Evolutionary conservation across 441 rosid genomes (phyloP), one percentile per base, ranked within the genome.

Genomic region (Aleurites moluccanus): DNA sequence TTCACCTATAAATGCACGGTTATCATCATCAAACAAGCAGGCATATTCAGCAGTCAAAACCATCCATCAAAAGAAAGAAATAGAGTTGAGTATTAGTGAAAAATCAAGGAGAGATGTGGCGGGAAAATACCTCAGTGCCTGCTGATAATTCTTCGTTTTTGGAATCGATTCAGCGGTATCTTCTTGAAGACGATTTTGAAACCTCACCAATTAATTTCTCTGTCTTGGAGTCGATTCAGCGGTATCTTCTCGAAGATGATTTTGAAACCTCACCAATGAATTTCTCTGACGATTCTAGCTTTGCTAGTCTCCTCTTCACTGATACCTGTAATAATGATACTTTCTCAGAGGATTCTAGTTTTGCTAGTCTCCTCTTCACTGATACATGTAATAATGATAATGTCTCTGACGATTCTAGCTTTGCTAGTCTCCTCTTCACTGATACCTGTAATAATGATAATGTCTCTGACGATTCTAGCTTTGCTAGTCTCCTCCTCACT

Each of bases 181-280:
- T 82, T 52, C 80, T 79, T n/a, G 74, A 75, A 9, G 77, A 77
- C 18, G 75, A 79, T 53, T 67, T 62, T 6, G 75, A 72, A 42
- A 23, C 50, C 35, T 40, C 42, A 40, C 40, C 59, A 3, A 20
- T 8, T 1, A 8, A 40, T 40, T 40, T 40, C 10, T 40, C 42
- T 40, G 9, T 40, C 42, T 40, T 8, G 0, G 42, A 40, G 6
- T 40, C 42, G 42, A 40, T 40, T n/a, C 78, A 56, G n/a, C 73
- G 63, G 42, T 38, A 40, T 40, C 42, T 40, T 8, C 80, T 79
- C n/a, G 74, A 75, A 9, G 77, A 77, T 18, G 75, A 79, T 45
- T 67, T 62, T 6, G 73, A 72, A 42, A 30, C 50, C 45, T 33
- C 59, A 3, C 28, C 56, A 2, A 25, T 42, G 20, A 49, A 42